Evolutionary conservation across 2,329 filamentous ascomycete genomes (phyloP), one percentile per base, ranked within the genome.

Genomic region (Colletotrichum orchidophilum): DNA sequence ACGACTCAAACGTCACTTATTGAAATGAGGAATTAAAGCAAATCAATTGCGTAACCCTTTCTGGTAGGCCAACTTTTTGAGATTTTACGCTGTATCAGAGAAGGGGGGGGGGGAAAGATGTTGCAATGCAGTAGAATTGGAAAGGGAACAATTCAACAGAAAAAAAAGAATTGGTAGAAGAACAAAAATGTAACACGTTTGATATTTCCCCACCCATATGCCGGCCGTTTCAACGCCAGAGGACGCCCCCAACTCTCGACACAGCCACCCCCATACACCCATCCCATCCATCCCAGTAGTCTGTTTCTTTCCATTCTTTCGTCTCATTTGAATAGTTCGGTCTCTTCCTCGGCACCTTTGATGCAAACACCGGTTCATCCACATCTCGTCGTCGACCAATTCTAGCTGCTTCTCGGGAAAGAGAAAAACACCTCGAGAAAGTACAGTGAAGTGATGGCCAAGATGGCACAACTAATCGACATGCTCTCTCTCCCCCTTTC

Each of bases 191-290:
- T 26, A 66, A 33, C 12, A 60, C 24, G 39, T 46, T 50, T 58
- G 63, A 62, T 39, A 61, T 61, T 61, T 39, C 63, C 63, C 67
- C 57, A 67, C 63, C 67, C 67, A 53, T 61, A 70, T 70, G 63
- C 69, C 69, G 42, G 59, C 53, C 64, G 35, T 49, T 63, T 42
- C 27, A 71, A 71, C 69, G 69, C 69, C 69, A 71, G 42, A 71
- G 59, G 69, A 71, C 69, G 64, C 65, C 69, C 46, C 58, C 27
- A 62, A 62, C 59, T 62, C 42, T 46, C 24, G 33, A 6, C 13
- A 24, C 59, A 21, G 35, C 59, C 29, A 24, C 60, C 9, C 11
- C 49, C 60, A 7, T 18, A 27, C 35, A 35, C 11, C 53, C 9
- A 4, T 60, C 13, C 9, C 52, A 26, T 50, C 27, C n/a, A n/a